A percentile compares a stretch with the other conserved stretches of the same genome.
phyloP scores from a whole-genome alignment of 495 filamentous ascomycete genomes.

The Clavariopsis aquatica region DNA sequence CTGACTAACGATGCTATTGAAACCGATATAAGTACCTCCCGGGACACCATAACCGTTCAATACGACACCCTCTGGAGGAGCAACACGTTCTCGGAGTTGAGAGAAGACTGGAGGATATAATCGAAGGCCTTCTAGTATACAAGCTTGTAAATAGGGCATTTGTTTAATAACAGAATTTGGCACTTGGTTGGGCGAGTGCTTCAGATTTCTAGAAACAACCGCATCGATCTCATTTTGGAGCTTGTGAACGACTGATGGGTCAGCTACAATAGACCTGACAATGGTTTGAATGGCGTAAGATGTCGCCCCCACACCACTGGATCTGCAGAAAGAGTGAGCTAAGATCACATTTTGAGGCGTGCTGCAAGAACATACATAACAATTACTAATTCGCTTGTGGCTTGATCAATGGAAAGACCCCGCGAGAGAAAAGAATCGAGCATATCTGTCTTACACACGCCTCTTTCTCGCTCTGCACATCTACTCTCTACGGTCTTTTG shows the following conservation, averaged over 20 bases:
- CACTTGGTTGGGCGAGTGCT: constrained; percentile 17
- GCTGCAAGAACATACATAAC: neutral
- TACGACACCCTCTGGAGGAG: constrained; percentile 22
- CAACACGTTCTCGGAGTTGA: constrained; percentile 22
- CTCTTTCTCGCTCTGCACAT: neutral
- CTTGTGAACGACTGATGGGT: constrained; percentile 1
- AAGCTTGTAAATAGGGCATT: constrained; percentile 36
- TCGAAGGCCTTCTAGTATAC: constrained; percentile 30
- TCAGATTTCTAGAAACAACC: constrained; percentile 1
- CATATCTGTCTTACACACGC: neutral
- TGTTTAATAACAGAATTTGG: constrained; percentile 6
- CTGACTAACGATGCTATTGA: constrained; percentile 4
- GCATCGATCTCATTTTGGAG: constrained; percentile 28
- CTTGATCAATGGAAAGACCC: constrained; percentile 3
- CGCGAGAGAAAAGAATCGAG: constrained; percentile 5
- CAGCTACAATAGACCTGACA: constrained; percentile 7
- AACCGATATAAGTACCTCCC: constrained; percentile 23
- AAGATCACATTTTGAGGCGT: neutral
- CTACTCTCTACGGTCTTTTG: neutral
- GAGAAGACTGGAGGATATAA: constrained; percentile 21
- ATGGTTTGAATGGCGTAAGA: constrained; percentile 9
- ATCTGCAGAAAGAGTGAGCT: neutral
- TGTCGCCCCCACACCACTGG: neutral
- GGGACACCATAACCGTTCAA: constrained; percentile 26
- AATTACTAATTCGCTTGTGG: neutral